Percentiles rank a stretch among this genome's conserved stretches.
These are phyloP conservation scores for Puccinia polysora DNA, from an alignment of 1,284 basidiomycete genomes.

Conservation along the genomic window DNA sequence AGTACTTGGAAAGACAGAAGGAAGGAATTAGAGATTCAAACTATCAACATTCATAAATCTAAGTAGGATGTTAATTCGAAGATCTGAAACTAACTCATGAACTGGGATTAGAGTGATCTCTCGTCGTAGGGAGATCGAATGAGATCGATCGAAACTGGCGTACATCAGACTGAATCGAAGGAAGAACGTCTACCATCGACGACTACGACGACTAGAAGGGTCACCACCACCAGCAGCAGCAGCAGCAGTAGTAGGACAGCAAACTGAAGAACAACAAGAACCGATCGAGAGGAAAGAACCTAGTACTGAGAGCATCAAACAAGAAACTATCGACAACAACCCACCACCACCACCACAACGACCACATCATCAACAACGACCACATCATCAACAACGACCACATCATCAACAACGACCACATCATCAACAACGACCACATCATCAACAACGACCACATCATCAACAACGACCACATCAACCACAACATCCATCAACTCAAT, in stretches of 20 bases:
- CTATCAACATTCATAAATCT: no score
- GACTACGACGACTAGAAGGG: neutral
- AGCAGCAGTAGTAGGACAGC: neutral
- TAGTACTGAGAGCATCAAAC: neutral
- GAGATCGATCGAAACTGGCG: no score
- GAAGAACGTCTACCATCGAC: slow-evolving; percentile 25
- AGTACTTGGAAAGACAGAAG: no score
- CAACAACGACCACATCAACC: neutral
- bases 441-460: neutral
- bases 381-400: neutral
- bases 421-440: neutral
- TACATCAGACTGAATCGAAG: slow-evolving; percentile 12
- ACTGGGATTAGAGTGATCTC: no score
- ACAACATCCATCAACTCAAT: slow-evolving; percentile 3
- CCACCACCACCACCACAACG: neutral
- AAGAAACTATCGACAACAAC: neutral
- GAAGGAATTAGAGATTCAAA: no score
- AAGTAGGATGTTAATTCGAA: no score
- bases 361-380: neutral
- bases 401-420: neutral
- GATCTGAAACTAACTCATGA: no score
- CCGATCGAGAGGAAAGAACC: no score
- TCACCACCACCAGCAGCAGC: neutral
- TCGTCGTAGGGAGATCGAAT: no score
- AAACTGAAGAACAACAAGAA: no score